Conservation (phyloP, 148 eudicot species). For the Fallopia convolvulus region DNA sequence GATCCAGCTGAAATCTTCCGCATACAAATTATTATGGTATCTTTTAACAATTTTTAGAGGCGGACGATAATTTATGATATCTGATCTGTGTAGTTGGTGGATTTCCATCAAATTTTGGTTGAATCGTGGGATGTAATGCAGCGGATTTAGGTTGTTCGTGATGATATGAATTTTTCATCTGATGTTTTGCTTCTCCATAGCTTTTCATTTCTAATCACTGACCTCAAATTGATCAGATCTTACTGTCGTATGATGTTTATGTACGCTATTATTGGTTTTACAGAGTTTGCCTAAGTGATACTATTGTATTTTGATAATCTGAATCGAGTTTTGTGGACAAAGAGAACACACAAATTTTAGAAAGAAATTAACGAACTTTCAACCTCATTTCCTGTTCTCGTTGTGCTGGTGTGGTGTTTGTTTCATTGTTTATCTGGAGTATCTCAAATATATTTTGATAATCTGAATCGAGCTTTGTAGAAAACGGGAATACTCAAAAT, state of each 20-base stretch:
- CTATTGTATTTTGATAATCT: neutral
- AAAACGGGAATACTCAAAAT: neutral
- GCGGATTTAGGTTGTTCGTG: neutral
- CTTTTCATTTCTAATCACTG: neutral
- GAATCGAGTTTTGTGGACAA: neutral
- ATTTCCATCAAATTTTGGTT: neutral
- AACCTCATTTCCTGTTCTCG: neutral
- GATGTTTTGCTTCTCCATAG: neutral
- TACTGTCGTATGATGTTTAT: neutral
- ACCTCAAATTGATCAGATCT: neutral
- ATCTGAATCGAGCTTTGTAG: neutral
- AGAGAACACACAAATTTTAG: too few relatives aligned
- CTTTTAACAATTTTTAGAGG: neutral
- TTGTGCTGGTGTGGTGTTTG: neutral
- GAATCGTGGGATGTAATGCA: neutral
- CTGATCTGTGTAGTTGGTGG: neutral
- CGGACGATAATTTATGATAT: neutral
- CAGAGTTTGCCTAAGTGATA: neutral
- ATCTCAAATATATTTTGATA: neutral
- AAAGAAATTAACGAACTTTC: neutral
- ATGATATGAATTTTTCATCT: too few relatives aligned
- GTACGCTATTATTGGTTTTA: neutral
- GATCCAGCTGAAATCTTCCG: neutral
- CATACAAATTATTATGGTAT: neutral
- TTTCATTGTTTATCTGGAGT: conserved; percentile 3